Conservation (phyloP, 1,284 basidiomycete genomes). For the Entoloma clypeatum region DNA sequence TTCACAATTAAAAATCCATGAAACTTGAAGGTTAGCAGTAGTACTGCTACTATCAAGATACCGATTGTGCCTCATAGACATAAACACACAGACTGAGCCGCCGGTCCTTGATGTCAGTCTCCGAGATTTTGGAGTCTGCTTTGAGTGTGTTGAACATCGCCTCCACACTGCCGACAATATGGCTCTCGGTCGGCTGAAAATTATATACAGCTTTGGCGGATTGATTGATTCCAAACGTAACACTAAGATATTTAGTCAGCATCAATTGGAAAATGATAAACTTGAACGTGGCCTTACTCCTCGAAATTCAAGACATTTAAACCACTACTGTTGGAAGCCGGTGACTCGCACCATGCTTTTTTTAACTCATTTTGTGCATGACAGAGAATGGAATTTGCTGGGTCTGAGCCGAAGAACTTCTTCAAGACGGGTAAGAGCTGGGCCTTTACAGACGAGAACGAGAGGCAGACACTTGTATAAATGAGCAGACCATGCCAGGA, state of each 20-base stretch:
- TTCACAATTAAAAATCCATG: too few relatives aligned
- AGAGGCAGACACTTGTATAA: too few relatives aligned
- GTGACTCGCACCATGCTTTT: slow-evolving; percentile 2
- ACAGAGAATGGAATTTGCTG: slow-evolving; percentile 3
- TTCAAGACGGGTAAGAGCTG: slow-evolving; percentile 9
- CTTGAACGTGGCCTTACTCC: slow-evolving; percentile 1
- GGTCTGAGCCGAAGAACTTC: slow-evolving; percentile 5
- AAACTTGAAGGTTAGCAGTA: too few relatives aligned
- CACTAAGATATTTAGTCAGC: not conserved
- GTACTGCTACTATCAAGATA: too few relatives aligned
- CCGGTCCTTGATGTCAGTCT: slow-evolving; percentile 1
- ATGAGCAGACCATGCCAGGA: too few relatives aligned
- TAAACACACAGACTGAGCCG: slow-evolving; percentile 4
- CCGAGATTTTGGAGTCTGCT: not conserved
- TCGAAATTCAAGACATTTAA: slow-evolving; percentile 5
- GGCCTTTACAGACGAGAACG: not conserved
- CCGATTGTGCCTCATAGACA: slow-evolving; percentile 6
- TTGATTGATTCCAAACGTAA: slow-evolving; percentile 3
- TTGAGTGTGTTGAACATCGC: slow-evolving; percentile 6
- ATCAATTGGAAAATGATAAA: not conserved
- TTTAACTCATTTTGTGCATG: slow-evolving; percentile 7
- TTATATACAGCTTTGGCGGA: slow-evolving; percentile 4
- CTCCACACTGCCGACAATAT: not conserved
- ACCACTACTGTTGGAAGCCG: not conserved
- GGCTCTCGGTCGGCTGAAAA: not conserved